Evolutionary conservation across 192 early-diverging fungal genomes (phyloP), one percentile per base, ranked within the genome.

Genomic region (Mortierella alpina): DNA sequence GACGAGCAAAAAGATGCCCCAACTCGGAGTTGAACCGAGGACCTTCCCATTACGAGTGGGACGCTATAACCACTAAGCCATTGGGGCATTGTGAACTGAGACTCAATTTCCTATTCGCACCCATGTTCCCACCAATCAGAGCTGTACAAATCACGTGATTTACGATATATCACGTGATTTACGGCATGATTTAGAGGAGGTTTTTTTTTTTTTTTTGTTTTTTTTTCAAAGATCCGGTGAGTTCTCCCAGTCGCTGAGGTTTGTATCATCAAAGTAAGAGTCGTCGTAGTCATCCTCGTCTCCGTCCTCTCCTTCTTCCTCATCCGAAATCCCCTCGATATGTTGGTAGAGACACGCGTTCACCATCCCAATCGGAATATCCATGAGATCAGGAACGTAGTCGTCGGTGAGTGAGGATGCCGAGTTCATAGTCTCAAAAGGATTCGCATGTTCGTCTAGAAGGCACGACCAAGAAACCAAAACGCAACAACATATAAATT

Each of bases 341-440:
- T 90, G 84, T 48, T 90, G 86, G 65, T 93, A 93, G 22, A 94
- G 81, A 60, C 88, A 90, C 13, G 87, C 86, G 83, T 93, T 94
- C 31, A 93, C 93, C 44, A 93, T 82, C 1, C 89, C 87, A 63
- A 94, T 92, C 23, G 90, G 87, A 20, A 91, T 88, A 71, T 91
- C 90, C 72, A 88, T 88, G 44, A 91, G 68, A 42, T 89, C 89
- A 1, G 89, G 88, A 18, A 89, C 86, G 72, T 83, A 88, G 68
- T 90, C 89, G 39, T 84, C 76, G 0, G 84, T 82, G 18, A 85
- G 75, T 6, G 70, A 78, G 4, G 82, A 85, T 2, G 82, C 73
- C 50, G 78, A 82, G 23, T 80, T 82, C 68, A 82, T 64, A 8
- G 70, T 73, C 42, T 83, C 63, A 61, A 84, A 80, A 6, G 84